Conservation (phyloP, 177 flowering plant species). For the Vitis hybrid region DNA sequence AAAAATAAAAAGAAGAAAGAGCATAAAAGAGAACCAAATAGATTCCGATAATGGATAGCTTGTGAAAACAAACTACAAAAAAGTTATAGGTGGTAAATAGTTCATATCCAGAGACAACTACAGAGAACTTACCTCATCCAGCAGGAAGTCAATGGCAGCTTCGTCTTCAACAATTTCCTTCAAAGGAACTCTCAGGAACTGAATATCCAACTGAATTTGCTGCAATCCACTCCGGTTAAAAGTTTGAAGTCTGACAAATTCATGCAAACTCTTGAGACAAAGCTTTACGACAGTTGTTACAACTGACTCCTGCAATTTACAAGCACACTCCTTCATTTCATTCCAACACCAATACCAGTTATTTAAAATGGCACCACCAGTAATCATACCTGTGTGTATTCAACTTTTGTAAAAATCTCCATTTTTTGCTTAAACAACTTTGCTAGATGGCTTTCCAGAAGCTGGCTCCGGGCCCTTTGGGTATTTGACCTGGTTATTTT, state of each 20-base stretch:
- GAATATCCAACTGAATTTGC: conserved; percentile 95
- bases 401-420: conserved; percentile 95
- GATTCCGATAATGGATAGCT: too few relatives aligned
- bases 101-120: background rate
- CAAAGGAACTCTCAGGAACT: conserved; percentile 71
- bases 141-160: conserved; percentile 83
- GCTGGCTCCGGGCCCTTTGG: conserved; percentile 89
- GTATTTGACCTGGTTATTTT: conserved; percentile 64
- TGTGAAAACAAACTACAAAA: background rate
- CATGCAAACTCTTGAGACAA: conserved; percentile 90
- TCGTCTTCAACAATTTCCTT: conserved; percentile 85
- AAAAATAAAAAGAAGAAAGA: too few relatives aligned
- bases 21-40: too few relatives aligned
- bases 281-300: conserved; percentile 70
- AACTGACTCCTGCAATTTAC: conserved; percentile 74
- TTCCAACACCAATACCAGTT: background rate
- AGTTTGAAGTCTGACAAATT: conserved; percentile 88
- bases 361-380: background rate
- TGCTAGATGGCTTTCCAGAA: conserved; percentile 94
- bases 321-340: conserved; percentile 8
- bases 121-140: conserved; percentile 73
- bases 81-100: background rate
- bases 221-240: conserved; percentile 96
- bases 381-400: conserved; percentile 74
- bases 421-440: conserved; percentile 94